A percentile compares a stretch with the other conserved stretches of the same genome.
Conservation (phyloP, 495 filamentous ascomycete genomes). For the Penicillium mononematosum region DNA sequence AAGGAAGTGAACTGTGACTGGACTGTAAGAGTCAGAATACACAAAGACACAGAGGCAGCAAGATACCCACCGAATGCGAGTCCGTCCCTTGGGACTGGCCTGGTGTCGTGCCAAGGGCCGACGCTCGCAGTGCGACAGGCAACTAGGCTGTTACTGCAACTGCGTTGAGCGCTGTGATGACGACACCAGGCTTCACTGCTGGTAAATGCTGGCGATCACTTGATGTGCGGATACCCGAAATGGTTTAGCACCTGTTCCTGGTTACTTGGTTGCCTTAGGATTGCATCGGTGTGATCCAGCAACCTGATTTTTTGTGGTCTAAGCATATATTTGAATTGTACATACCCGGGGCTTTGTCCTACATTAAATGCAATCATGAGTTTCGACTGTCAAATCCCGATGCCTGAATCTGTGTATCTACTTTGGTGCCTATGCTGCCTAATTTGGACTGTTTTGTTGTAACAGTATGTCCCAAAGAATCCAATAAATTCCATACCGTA, state of each 20-base stretch:
- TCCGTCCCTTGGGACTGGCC: background rate
- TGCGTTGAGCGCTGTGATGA: background rate
- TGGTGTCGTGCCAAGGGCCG: background rate
- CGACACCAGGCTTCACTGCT: background rate
- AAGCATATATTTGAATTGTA: constrained; percentile 16
- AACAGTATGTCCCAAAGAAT: background rate
- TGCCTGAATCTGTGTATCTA: background rate
- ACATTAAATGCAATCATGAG: background rate
- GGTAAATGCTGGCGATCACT: background rate
- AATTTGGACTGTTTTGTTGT: background rate
- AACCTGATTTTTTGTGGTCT: background rate
- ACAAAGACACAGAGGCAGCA: constrained; percentile 2
- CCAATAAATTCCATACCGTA: background rate
- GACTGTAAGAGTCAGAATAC: constrained; percentile 2
- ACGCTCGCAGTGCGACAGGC: background rate
- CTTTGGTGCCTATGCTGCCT: background rate
- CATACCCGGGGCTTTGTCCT: constrained; percentile 15
- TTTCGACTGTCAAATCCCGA: background rate
- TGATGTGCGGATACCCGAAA: constrained; percentile 1
- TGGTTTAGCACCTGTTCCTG: constrained; percentile 1
- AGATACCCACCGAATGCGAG: background rate
- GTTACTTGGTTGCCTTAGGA: constrained; percentile 9
- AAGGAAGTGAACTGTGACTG: background rate
- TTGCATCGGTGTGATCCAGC: constrained; percentile 2
- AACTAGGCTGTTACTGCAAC: background rate